Base-by-base conservation (phyloP, 495 filamentous ascomycete species). In the Penicillium verhagenii region DNA sequence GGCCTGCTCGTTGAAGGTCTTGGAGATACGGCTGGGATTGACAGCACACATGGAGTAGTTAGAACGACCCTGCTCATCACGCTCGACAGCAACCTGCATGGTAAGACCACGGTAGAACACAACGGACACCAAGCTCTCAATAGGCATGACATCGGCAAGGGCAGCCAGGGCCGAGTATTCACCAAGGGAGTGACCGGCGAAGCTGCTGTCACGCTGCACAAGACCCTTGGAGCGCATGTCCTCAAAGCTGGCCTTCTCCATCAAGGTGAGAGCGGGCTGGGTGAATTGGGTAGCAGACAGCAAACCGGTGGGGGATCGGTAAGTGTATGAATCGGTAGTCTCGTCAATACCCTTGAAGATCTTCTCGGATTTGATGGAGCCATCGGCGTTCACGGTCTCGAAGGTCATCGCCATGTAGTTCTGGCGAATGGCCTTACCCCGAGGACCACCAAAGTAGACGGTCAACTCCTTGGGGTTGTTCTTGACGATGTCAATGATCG, bases 401-500 rank as follows among this genome's bases (percentile, higher is more conserved):
- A 97, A 97, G 54, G 95, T 97, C 94, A 99, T 99, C 25, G 92
- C 85, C 91, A 97, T 97, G 80, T 99, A 99, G 71, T 97, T 97
- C 66, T 95, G 84, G 52, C 95, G 89, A 57, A 99, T 99, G 29
- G 92, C 91, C 74, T 97, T 97, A 60, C 94, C 94, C 25, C 91
- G 88, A 55, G 93, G 91, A 54, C 94, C 94, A 72, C 95, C 94
- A 65, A 99, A 99, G 77, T 99, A 88, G 56, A 99, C 91, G 3
- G 95, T 99, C 55, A 99, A 84, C 75, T 99, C 95, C 79, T 96
- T 96, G 48, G 94, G 94, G 72, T 99, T 99, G 73, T 97, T 97
- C 79, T 92, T 94, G 70, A 99, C 95, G 58, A 99, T 97, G 69
- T 97, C 93, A 54, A 92, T 94, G 68, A 99, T 99, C 4, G 91